Conservation (phyloP, 352 stramenopile genomes). For the Globisporangium mamillatum region DNA sequence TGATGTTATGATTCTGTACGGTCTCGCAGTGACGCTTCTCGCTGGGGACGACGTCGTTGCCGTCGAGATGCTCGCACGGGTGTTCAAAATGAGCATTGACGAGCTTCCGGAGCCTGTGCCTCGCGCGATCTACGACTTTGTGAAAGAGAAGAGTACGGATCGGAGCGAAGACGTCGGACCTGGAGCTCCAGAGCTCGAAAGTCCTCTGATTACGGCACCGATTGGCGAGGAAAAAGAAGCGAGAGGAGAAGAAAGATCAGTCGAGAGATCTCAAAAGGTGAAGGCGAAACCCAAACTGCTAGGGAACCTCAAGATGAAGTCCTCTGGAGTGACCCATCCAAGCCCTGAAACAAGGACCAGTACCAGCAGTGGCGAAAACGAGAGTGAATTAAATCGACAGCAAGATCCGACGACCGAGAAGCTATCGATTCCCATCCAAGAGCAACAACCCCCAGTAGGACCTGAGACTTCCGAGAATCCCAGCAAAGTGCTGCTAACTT, state of each 20-base stretch:
- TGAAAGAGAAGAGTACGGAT: neutral
- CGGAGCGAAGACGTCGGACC: conserved; percentile 15
- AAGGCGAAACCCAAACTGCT: neutral
- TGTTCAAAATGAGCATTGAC: conserved; percentile 70
- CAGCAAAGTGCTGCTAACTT: neutral
- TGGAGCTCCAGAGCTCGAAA: neutral
- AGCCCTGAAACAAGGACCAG: neutral
- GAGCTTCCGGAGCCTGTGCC: conserved; percentile 46
- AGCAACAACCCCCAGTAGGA: neutral
- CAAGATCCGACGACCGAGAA: neutral
- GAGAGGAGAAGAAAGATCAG: neutral
- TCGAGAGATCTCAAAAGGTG: neutral
- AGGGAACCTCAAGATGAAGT: neutral
- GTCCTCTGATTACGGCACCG: neutral
- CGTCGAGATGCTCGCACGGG: conserved; percentile 51
- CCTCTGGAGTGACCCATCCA: neutral
- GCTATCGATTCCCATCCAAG: neutral
- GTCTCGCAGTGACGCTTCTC: conserved; percentile 69
- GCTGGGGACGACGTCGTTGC: conserved; percentile 41
- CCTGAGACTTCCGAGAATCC: neutral
- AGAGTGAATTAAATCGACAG: neutral
- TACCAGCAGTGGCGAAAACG: neutral
- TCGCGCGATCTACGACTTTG: conserved; percentile 35
- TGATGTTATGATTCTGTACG: conserved; percentile 21
- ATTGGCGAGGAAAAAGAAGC: neutral